Base-by-base conservation (phyloP, 306 rosid species). In the Arachis hypogaea region DNA sequence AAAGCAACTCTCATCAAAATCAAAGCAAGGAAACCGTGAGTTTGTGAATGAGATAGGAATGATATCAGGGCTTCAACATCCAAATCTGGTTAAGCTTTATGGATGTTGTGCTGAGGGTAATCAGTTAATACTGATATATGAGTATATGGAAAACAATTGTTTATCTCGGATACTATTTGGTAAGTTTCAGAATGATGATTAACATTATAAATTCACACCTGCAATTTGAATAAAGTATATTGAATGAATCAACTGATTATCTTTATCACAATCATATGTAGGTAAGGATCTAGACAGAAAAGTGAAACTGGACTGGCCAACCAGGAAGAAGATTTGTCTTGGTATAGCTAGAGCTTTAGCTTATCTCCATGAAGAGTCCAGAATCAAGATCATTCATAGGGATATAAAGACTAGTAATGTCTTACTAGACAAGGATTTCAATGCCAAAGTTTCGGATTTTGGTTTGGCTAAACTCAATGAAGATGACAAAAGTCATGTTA, bases 371-470 rank as follows among this genome's bases (percentile, higher is more conserved):
- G 97, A 86, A 82, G 97, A 93, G 70, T 93, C 97, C 0, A 86
- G 83, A 74, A 72, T 93, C 63, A 93, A 85, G 85, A 89, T 93
- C 68, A 91, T 93, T 62, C 98, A 93, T 43, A 82, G 97, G 73
- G 98, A 93, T 77, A 89, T 93, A 82, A 93, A 93, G 87, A 84
- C 98, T 11, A 93, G 98, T 78, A 93, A 93, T 88, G 97, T 93
- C 73, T 80, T 93, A 82, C 90, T 93, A 11, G 97, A 93, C 68
- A 88, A 91, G 85, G 90, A 89, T 63, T 93, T 85, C 71, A 91
- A 78, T 72, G 92, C 98, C 28, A 93, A 91, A 79, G 84, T 93
- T 69, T 93, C 98, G 14, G 98, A 93, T 88, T 93, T 93, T 77
- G 98, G 98, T 77, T 85, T 93, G 87, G 98, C 98, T 61, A 93